Conservation (phyloP, 257 asterid species). For the Eustoma russellianum region DNA sequence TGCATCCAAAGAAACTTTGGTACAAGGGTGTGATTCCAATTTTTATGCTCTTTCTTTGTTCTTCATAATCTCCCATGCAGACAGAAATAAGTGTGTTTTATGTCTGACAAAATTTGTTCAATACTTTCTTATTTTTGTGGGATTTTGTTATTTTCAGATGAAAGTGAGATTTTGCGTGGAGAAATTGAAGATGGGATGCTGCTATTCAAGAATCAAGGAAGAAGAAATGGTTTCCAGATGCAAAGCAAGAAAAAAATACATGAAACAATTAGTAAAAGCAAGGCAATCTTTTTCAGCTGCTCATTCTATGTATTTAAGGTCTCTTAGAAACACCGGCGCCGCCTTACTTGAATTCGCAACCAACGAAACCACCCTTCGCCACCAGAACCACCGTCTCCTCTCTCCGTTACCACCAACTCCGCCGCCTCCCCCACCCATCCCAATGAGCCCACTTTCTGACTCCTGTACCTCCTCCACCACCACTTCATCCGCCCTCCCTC, state of each 20-base stretch:
- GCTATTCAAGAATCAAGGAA: constrained; percentile 66
- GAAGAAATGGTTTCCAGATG: constrained; percentile 91
- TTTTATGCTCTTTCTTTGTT: background rate
- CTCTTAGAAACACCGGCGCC: constrained; percentile 71
- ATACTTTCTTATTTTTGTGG: constrained; percentile 6
- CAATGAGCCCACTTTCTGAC: constrained; percentile 61
- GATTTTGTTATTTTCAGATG: constrained; percentile 2
- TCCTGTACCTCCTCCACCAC: constrained; percentile 44
- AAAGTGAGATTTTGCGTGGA: constrained; percentile 1
- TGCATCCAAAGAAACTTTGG: background rate
- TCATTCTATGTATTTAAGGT: constrained; percentile 67
- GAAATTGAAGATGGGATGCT: constrained; percentile 63
- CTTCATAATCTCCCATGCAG: too few species aligned
- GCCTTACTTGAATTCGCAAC: constrained; percentile 83
- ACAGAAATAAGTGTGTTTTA: constrained; percentile 1
- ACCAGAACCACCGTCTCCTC: constrained; percentile 26
- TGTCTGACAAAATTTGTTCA: constrained; percentile 1
- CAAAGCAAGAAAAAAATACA: constrained; percentile 70
- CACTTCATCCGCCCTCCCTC: constrained; percentile 45
- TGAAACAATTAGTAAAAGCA: constrained; percentile 91
- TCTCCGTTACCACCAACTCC: constrained; percentile 18
- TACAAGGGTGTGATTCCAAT: too few species aligned
- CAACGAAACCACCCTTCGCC: constrained; percentile 65
- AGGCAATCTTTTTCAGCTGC: constrained; percentile 83
- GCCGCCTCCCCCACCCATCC: constrained; percentile 42